Evolutionary conservation across 352 stramenopile genomes (phyloP).

Genomic region (Globisporangium recalcitrans): DNA sequence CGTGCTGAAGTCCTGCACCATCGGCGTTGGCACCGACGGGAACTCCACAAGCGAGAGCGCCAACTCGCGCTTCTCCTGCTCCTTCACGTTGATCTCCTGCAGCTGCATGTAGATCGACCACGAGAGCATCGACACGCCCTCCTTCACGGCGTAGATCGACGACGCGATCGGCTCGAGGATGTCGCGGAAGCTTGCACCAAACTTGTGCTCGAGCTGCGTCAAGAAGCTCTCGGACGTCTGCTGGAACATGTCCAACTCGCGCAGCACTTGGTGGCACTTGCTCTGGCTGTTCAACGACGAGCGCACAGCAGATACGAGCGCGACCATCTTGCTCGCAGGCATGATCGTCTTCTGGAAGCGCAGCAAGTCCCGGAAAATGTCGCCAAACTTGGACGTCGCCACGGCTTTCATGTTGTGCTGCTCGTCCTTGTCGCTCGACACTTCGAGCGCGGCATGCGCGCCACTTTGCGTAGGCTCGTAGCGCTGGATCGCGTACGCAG

Average conservation of each 20-base stretch:
- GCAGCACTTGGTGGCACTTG: conserved; percentile 66
- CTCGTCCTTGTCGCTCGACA: conserved; percentile 12
- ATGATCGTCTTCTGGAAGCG: conserved; percentile 77
- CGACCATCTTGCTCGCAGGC: conserved; percentile 48
- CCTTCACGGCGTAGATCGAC: conserved; percentile 80
- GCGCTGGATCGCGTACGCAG: conserved; percentile 42
- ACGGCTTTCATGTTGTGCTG: conserved; percentile 25
- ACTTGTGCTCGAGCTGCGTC: conserved; percentile 62
- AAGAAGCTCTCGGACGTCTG: conserved; percentile 83
- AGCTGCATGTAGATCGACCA: conserved; percentile 58
- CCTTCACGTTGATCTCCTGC: conserved; percentile 38
- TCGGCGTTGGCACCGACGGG: conserved; percentile 31
- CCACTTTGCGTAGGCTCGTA: conserved; percentile 23
- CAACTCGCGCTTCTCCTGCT: conserved; percentile 43
- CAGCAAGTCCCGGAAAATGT: conserved; percentile 69
- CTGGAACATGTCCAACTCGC: conserved; percentile 86
- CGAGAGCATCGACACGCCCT: conserved; percentile 71
- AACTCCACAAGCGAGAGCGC: conserved; percentile 70
- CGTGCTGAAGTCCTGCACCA: conserved; percentile 3
- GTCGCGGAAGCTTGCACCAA: conserved; percentile 71
- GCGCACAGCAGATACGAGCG: conserved; percentile 36
- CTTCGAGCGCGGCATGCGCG: conserved; percentile 10
- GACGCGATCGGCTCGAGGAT: conserved; percentile 75
- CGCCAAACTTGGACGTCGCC: conserved; percentile 45
- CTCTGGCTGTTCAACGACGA: conserved; percentile 27